Evolutionary conservation across 331 rosid genomes (phyloP).

Genomic region (Acacia concinna): DNA sequence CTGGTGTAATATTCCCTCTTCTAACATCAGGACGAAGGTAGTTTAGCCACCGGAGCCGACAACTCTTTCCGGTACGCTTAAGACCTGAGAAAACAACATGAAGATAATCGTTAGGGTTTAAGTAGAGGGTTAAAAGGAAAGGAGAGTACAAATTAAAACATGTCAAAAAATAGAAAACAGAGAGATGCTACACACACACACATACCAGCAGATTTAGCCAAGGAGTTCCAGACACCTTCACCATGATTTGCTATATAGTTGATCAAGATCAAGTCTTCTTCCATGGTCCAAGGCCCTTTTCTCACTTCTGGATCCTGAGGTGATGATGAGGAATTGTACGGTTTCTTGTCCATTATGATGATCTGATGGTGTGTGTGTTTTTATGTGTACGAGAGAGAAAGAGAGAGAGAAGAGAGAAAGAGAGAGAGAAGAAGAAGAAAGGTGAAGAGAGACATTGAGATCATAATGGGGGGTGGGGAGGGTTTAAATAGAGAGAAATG

Average conservation of each 20-base stretch:
- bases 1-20: constrained; percentile 88
- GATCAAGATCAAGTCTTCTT: constrained; percentile 92
- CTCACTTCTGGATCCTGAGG: constrained; percentile 87
- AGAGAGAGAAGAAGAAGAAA: constrained; percentile 18
- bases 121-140: neutral
- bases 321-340: constrained; percentile 46
- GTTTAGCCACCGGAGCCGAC: constrained; percentile 95
- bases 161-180: neutral
- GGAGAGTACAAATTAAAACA: neutral
- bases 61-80: constrained; percentile 94
- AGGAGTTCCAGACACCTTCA: constrained; percentile 96
- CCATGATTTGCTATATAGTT: constrained; percentile 96
- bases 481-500: constrained; percentile 59
- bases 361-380: neutral
- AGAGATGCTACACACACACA: neutral
- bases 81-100: constrained; percentile 51
- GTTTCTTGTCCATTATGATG: constrained; percentile 60
- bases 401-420: neutral
- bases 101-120: constrained; percentile 34
- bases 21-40: constrained; percentile 97
- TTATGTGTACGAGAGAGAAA: constrained; percentile 11
- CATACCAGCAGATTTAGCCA: constrained; percentile 92
- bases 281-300: constrained; percentile 99
- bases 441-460: constrained; percentile 35
- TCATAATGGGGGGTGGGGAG: constrained; percentile 44